Base-by-base conservation (phyloP, 495 filamentous ascomycete genomes). In the Penicillium diatomitis region DNA sequence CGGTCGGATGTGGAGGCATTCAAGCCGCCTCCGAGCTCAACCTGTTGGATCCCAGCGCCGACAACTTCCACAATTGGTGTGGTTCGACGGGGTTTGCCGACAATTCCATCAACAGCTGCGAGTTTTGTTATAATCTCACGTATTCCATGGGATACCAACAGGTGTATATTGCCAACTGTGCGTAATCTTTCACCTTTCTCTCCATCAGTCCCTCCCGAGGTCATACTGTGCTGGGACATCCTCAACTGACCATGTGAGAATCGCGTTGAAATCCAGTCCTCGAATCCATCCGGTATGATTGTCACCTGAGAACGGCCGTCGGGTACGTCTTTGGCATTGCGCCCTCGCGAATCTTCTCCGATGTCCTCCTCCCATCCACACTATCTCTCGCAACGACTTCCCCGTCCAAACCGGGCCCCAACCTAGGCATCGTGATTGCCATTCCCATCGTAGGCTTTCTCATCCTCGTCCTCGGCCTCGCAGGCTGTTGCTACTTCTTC, bases 101-200 rank as follows among this genome's bases (percentile, higher is more conserved):
- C 47, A 69, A 63, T 57, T 59, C 63, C 6, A 63, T 76, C 35
- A 65, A 60, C 47, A 49, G 52, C 20, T 79, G 75, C 56, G 68
- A 70, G 7, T 54, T 54, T 10, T 79, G 75, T 53, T 77, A 76
- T 48, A 65, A 70, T 34, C 50, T 68, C 50, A 72, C 69, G 20
- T 20, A 20, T 20, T 20, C 20, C 2, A 20, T 20, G 20, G 20
- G 1, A 6, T 53, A 51, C 3, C 32, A 28, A 6, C 38, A 77
- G 46, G 50, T 68, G 3, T 77, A 70, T 48, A 48, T 77, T 41
- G 67, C 71, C 28, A 79, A 79, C 50, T 79, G 75, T 79, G 60
- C 20, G 75, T 62, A 44, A 20, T 20, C 20, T 20, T 20, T 20
- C 20, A 20, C 20, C 20, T 20, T 2, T 20, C 20, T 20, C 20